These are phyloP conservation scores for Aegle marmelos DNA, from an alignment of 345 rosid species.

Conservation along the genomic window DNA sequence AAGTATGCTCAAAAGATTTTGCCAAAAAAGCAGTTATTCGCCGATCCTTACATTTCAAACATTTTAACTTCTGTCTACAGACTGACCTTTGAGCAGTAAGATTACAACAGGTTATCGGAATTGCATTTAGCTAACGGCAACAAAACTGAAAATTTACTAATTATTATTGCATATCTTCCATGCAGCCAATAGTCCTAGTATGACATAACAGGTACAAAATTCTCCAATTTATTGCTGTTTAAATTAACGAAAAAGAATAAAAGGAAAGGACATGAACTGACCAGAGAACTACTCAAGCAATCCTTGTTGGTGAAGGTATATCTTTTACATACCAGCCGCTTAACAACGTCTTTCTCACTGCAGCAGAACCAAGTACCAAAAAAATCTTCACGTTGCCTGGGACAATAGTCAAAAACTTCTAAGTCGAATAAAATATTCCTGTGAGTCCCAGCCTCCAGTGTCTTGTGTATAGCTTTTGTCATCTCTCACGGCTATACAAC, in stretches of 20 bases:
- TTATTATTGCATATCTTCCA: conserved; percentile 10
- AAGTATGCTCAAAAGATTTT: neutral
- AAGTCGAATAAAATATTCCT: neutral
- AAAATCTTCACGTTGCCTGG: conserved; percentile 18
- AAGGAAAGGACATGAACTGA: conserved; percentile 3
- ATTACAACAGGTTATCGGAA: neutral
- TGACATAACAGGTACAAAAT: conserved; percentile 7
- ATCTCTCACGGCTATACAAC: neutral
- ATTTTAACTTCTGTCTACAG: neutral
- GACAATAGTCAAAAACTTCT: neutral
- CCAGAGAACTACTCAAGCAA: neutral
- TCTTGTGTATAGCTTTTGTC: conserved; percentile 4
- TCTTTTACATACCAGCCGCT: conserved; percentile 5
- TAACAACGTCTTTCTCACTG: conserved; percentile 3
- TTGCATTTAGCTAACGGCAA: conserved; percentile 2
- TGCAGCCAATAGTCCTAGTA: neutral
- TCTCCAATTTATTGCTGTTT: conserved; percentile 12
- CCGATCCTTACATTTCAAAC: neutral
- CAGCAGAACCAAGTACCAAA: conserved; percentile 6
- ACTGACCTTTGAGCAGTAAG: neutral
- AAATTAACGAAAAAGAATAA: neutral
- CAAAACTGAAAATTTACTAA: neutral
- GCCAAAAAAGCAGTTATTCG: neutral
- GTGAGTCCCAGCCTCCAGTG: neutral
- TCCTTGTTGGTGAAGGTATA: conserved; percentile 1